Base-by-base conservation (phyloP, 2,329 filamentous ascomycete genomes). In the Cladosporium oxysporum region DNA sequence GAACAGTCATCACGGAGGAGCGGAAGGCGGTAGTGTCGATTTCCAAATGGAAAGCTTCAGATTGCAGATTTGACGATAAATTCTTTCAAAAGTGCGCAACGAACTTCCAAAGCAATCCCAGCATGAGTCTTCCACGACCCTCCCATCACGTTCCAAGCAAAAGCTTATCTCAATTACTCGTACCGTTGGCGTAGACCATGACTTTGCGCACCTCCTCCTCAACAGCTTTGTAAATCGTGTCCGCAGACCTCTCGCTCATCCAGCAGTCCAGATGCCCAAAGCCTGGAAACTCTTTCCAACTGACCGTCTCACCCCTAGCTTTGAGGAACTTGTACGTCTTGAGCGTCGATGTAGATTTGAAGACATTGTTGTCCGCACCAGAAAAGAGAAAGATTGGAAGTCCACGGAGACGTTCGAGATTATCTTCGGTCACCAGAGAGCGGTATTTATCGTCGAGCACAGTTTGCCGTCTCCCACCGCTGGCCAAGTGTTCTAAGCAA, bases 401-500 rank as follows among this genome's bases (percentile, higher is more conserved):
- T n/a, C 58, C 58, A 31, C 37, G 18, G 8, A 61, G 58, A 4
- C 41, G 41, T 26, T 21, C 26, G 8, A 61, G 23, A 49, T 61
- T 61, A 18, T 61, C 31, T 1, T 61, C 35, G 16, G 58, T 61
- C 37, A 61, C 58, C 28, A 61, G 37, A 5, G 58, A 61, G 21
- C 35, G 35, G n/a, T 49, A 44, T 0, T 41, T 3, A 14, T 61
- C 26, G 26, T 61, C 58, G 1, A 33, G 41, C 26, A 61, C 58
- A 12, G 47, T 49, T 21, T 49, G 58, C 1, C 31, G 41, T 7
- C 58, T 44, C 1, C 87, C 87, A 78, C 85, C 84, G 41, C 77
- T 78, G 81, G 88, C 87, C 12, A 90, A 81, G 66, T 87, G 78
- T 41, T 81, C 74, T 59, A 89, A 79, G 67, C 85, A 77, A 1